Conservation (phyloP, 1,139 yeast species). For the Casaregolazyma lundiana region DNA sequence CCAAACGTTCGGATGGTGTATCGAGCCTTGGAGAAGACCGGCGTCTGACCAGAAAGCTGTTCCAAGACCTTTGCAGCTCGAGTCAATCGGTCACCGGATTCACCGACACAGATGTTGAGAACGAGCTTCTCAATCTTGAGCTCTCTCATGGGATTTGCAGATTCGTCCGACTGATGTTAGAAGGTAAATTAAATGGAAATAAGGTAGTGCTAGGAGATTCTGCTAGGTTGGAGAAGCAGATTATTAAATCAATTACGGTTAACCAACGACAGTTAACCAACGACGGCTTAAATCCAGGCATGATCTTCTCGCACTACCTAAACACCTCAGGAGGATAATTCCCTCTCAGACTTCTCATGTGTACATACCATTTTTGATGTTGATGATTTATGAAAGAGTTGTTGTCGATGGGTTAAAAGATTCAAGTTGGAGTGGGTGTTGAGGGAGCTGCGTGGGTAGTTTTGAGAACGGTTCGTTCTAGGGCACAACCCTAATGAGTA, state of each 20-base stretch:
- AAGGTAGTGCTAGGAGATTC: conserved; percentile 3
- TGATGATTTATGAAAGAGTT: conserved; percentile 5
- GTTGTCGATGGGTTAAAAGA: conserved; percentile 8
- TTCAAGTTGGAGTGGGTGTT: conserved; percentile 7
- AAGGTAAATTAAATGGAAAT: conserved; percentile 10
- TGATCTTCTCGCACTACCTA: too few species aligned
- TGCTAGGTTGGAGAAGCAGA: too few species aligned
- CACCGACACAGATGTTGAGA: conserved; percentile 99
- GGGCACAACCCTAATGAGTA: conserved; percentile 14
- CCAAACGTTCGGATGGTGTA: conserved; percentile 99
- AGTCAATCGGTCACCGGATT: conserved; percentile 99
- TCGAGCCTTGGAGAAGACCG: conserved; percentile 99
- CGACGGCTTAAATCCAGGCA: too few species aligned
- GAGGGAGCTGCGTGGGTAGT: conserved; percentile 9
- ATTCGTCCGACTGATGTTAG: conserved; percentile 30
- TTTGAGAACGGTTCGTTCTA: conserved; percentile 3
- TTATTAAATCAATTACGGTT: too few species aligned
- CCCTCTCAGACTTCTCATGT: not conserved
- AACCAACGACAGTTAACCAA: too few species aligned
- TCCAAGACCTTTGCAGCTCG: conserved; percentile 99
- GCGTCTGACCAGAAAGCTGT: conserved; percentile 99
- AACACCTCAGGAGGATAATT: not conserved
- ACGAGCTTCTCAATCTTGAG: conserved; percentile 98
- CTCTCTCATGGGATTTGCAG: conserved; percentile 89
- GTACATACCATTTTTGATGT: conserved; percentile 20